Evolutionary conservation across 179 eudicot species (phyloP).

Genomic region (Silene vulgaris): DNA sequence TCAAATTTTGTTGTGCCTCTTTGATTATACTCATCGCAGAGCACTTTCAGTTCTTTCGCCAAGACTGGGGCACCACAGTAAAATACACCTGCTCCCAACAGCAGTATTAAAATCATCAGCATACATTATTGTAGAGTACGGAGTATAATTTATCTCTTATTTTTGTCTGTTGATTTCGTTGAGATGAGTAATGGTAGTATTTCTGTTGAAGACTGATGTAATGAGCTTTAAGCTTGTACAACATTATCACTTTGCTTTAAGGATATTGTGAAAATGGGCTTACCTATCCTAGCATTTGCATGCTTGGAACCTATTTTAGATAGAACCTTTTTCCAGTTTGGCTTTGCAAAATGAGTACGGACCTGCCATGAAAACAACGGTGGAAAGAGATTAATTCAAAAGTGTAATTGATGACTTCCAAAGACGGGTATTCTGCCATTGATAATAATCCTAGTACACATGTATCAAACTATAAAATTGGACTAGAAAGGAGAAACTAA

Average conservation of each 20-base stretch:
- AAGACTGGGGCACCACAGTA: slow-evolving; percentile 73
- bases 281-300: slow-evolving; percentile 86
- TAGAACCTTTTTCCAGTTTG: slow-evolving; percentile 93
- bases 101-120: background rate
- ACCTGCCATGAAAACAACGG: slow-evolving; percentile 43
- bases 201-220: background rate
- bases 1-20: slow-evolving; percentile 87
- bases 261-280: slow-evolving; percentile 16
- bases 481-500: background rate
- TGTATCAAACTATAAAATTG: background rate
- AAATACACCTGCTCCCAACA: slow-evolving; percentile 67
- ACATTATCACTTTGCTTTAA: no score
- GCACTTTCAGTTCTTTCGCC: slow-evolving; percentile 73
- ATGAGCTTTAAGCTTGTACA: background rate
- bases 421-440: background rate
- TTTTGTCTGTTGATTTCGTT: background rate
- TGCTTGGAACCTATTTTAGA: slow-evolving; percentile 77
- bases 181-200: background rate
- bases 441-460: background rate
- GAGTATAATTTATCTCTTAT: background rate
- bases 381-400: background rate
- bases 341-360: slow-evolving; percentile 92
- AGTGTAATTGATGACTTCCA: background rate
- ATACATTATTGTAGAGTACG: no score
- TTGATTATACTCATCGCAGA: slow-evolving; percentile 78